Base-by-base conservation (phyloP, 306 rosid species). In the Albizia julibrissin region DNA sequence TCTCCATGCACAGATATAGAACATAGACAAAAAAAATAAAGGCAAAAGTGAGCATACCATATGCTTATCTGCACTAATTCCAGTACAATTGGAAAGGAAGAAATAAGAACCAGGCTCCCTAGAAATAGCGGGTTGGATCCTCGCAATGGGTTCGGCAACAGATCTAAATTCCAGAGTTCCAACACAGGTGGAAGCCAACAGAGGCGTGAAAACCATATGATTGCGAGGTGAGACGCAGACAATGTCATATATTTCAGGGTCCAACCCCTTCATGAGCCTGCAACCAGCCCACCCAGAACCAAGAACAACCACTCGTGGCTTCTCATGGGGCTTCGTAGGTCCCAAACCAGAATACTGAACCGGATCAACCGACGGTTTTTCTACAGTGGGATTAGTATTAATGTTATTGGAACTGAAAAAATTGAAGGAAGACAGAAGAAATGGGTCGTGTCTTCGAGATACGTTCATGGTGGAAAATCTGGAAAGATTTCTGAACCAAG, bases 251-350 rank as follows among this genome's bases (percentile, higher is more conserved):
- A 75, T 52, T 40, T 61, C 16, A 11, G 99, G 84, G 74, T 95
- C 96, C 75, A 95, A 54, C 0, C 89, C 97, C 65, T 95, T 95
- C 98, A 95, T 89, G 33, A 93, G 81, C 68, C 99, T 80, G 79
- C 97, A 91, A 10, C 98, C 99, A 0, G 98, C 99, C 99, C 98
- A 95, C 5, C 99, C 99, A 1, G 99, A 19, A 0, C 99, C 98
- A 76, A 95, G 66, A 5, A 95, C 97, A 78, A 95, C 96, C 73
- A 95, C 99, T 29, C 98, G 69, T 24, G 99, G 96, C 91, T 95
- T 95, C 90, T 93, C 94, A 40, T 86, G 88, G 15, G 90, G 27
- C 79, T 73, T 77, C 15, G 99, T 91, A 6, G 96, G 93, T 0
- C 29, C 80, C 43, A 95, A 81, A 0, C 86, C 89, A 39, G 94